Conservation (phyloP, 768 basidiomycete species). For the Boletus rubescentipes region DNA sequence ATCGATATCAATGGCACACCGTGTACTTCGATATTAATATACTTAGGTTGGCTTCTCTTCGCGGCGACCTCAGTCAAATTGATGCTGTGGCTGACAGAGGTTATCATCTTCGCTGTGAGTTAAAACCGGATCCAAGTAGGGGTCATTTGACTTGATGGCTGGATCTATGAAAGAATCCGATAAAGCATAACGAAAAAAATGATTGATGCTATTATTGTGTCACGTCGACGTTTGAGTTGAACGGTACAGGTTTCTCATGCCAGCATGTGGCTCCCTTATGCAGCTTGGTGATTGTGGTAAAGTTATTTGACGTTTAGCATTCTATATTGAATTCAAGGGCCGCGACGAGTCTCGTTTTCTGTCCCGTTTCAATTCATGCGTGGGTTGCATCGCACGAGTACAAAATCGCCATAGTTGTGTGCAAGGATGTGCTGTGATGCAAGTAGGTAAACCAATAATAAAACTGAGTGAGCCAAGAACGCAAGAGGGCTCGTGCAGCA, state of each 20-base stretch:
- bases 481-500: too few species aligned
- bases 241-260: conserved; percentile 21
- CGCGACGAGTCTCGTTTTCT: conserved; percentile 17
- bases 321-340: conserved; percentile 8
- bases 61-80: conserved; percentile 8
- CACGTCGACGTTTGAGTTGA: conserved; percentile 15
- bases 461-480: too few species aligned
- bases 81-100: conserved; percentile 25
- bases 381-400: too few species aligned
- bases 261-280: conserved; percentile 6
- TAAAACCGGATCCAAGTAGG: neutral
- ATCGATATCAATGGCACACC: too few species aligned
- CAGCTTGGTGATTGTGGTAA: neutral
- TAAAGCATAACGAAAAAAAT: conserved; percentile 1
- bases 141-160: neutral
- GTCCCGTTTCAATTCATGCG: neutral
- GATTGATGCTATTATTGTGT: conserved; percentile 15
- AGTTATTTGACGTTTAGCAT: conserved; percentile 1
- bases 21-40: neutral
- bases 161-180: conserved; percentile 20
- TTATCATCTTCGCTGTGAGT: conserved; percentile 26
- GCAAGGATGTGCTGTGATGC: too few species aligned
- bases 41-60: conserved; percentile 15
- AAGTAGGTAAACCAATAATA: too few species aligned
- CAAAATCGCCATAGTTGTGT: too few species aligned